Conservation (phyloP, 495 filamentous ascomycete genomes). For the Xylaria flabelliformis region DNA sequence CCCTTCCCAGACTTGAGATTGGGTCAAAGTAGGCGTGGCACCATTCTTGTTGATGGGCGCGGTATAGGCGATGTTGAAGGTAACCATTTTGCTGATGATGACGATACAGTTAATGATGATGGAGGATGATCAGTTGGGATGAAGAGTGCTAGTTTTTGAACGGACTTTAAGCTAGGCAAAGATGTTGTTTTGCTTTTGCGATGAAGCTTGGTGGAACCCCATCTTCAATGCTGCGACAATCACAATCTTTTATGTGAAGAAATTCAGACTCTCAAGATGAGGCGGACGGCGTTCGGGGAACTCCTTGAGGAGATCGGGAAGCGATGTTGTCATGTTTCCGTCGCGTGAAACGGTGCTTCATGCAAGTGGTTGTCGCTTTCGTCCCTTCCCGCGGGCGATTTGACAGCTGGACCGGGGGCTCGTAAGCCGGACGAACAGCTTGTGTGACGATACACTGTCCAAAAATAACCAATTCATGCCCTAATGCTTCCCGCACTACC, state of each 20-base stretch:
- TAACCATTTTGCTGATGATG: conserved; percentile 39
- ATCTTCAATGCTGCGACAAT: neutral
- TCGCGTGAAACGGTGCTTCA: conserved; percentile 10
- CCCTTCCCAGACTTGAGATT: conserved; percentile 49
- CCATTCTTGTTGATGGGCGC: conserved; percentile 48
- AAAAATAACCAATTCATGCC: conserved; percentile 17
- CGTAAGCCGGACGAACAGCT: conserved; percentile 12
- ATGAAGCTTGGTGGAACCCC: neutral
- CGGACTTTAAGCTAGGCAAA: neutral
- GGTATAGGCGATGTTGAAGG: conserved; percentile 50
- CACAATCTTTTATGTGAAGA: conserved; percentile 7
- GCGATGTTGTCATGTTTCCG: neutral
- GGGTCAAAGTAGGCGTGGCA: conserved; percentile 39
- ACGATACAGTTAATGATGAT: too few relatives aligned
- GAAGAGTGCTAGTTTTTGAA: neutral
- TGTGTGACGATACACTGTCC: conserved; percentile 16
- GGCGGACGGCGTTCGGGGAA: conserved; percentile 24
- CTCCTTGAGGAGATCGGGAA: neutral
- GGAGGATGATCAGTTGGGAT: neutral
- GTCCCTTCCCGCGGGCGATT: neutral
- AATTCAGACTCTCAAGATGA: neutral
- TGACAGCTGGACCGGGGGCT: neutral
- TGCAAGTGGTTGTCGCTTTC: neutral
- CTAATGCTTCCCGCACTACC: neutral
- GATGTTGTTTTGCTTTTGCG: conserved; percentile 14